Conservation (phyloP, 805 yeast species). For the Pichia sporocuriosa region DNA sequence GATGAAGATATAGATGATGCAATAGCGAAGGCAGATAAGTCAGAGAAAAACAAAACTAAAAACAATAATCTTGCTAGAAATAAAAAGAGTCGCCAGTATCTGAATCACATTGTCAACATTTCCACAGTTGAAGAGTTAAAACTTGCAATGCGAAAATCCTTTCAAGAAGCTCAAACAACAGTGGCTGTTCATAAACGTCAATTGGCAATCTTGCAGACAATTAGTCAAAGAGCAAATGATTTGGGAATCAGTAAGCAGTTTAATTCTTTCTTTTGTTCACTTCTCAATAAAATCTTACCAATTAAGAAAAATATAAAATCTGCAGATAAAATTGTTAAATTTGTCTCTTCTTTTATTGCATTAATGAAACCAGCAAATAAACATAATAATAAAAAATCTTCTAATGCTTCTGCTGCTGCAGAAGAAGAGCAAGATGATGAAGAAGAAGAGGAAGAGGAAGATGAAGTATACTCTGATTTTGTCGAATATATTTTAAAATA, state of each 20-base stretch:
- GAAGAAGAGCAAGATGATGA: constrained; percentile 29
- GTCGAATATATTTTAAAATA: constrained; percentile 57
- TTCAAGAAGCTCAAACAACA: constrained; percentile 72
- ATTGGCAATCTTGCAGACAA: constrained; percentile 51
- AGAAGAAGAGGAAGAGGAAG: constrained; percentile 27
- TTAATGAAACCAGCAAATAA: constrained; percentile 31
- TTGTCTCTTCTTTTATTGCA: constrained; percentile 53
- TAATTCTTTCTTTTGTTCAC: constrained; percentile 48
- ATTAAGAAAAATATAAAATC: constrained; percentile 61
- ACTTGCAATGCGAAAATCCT: constrained; percentile 53
- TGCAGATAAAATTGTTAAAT: constrained; percentile 72
- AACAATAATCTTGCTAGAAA: too few relatives aligned
- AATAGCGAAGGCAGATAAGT: constrained; percentile 3
- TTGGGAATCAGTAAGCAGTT: constrained; percentile 53
- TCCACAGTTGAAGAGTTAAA: constrained; percentile 28
- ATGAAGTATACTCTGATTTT: constrained; percentile 41
- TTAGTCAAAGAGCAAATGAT: constrained; percentile 49
- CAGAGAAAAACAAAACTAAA: not conserved
- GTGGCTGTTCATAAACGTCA: constrained; percentile 74
- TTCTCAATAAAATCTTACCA: constrained; percentile 59
- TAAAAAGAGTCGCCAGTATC: not conserved
- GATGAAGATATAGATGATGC: constrained; percentile 9
- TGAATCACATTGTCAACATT: constrained; percentile 1
- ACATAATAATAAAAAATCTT: too few relatives aligned
- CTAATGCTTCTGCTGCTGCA: too few relatives aligned